Percentiles rank a stretch among this genome's conserved stretches.
Evolutionary conservation across 148 eudicot genomes (phyloP).

Genomic region (Persicaria maculosa): DNA sequence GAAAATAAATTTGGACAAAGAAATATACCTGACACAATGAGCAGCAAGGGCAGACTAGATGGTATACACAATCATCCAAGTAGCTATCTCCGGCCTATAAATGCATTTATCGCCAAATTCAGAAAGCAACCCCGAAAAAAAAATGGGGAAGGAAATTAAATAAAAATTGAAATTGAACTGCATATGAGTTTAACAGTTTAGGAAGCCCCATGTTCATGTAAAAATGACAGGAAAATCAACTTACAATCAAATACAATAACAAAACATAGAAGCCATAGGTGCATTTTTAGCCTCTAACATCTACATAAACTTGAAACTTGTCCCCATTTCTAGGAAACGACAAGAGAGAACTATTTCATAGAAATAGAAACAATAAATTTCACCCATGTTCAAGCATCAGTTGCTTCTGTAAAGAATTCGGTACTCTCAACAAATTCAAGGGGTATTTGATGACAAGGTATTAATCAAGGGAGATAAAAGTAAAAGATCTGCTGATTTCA

Average conservation of each 20-base stretch:
- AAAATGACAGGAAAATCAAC: not conserved
- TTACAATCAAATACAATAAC: not conserved
- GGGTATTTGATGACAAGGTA: too few relatives aligned
- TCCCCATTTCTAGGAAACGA: not conserved
- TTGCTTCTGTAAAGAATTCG: not conserved
- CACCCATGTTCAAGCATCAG: not conserved
- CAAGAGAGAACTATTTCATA: not conserved
- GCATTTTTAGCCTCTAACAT: not conserved
- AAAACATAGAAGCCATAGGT: not conserved
- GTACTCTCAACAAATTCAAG: not conserved
- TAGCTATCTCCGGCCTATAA: conserved; percentile 64
- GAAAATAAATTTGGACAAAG: not conserved
- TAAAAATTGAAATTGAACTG: not conserved
- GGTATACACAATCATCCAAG: conserved; percentile 78
- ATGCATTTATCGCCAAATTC: not conserved
- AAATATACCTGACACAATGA: conserved; percentile 58
- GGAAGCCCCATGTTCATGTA: not conserved
- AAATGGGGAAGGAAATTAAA: not conserved
- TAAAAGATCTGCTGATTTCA: too few relatives aligned
- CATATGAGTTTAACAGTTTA: not conserved
- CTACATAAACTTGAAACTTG: not conserved
- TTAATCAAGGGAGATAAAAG: too few relatives aligned
- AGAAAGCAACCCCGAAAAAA: not conserved
- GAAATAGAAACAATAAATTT: not conserved
- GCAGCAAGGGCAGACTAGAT: conserved; percentile 84